Base-by-base conservation (phyloP, 1,139 yeast species). In the Lodderomyces oxycetoniae region DNA sequence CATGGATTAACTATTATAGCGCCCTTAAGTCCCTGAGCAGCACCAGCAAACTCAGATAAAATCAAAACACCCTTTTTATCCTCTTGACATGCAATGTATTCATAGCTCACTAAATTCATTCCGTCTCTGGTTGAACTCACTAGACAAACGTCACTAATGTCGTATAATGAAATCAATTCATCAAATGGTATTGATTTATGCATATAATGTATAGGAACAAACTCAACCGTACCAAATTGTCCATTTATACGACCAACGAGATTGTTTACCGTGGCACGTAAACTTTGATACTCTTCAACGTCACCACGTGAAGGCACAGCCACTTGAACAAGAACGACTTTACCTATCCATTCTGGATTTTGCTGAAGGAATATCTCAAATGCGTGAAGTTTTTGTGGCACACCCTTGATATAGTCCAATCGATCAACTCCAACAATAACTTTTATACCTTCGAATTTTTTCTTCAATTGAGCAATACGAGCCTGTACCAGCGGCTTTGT, bases 261-360 rank as follows among this genome's bases (percentile, higher is more conserved):
- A 59, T 93, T 98, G 55, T 91, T 93, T 13, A 93, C 97, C 5
- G 87, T 88, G 4, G 96, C 88, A 43, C 98, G 73, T 46, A 93
- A 67, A 49, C 87, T 83, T 55, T 91, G 98, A 58, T 93, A 93
- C 56, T 93, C 99, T 60, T 93, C 98, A 17, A 93, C 99, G 49
- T 91, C 98, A 32, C 96, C 97, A 49, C 99, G 74, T 16, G 95
- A 84, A 8, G 99, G 99, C 11, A 93, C 97, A 0, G 98, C 98
- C 23, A 93, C 93, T 59, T 93, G 99, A 4, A 93, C 94, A 34
- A 93, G 66, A 1, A 93, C 91, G 13, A 89, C 96, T 58, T 91
- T 93, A 4, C 98, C 98, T 31, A 88, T 86, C 96, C 96, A 93
- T 60, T 89, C 96, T 0, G 98, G 98, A 55, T 93, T 94, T 50